Conservation (phyloP, 371 early-diverging fungal species). For the Syncephalastrum monosporum region DNA sequence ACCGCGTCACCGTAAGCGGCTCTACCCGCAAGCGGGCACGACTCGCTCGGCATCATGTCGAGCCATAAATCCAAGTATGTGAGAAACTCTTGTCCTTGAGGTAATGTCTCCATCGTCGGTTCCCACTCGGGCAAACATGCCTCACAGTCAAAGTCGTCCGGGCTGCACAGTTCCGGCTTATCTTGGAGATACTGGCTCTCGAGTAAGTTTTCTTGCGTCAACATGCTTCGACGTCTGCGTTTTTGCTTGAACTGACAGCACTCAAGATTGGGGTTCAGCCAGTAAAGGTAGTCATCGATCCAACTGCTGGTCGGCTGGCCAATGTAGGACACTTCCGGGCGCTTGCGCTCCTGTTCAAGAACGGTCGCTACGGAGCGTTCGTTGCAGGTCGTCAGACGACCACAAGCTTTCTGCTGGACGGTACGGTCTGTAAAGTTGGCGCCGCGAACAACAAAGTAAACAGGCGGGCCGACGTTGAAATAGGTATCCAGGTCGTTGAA, state of each 20-base stretch:
- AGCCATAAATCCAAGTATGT: conserved; percentile 60
- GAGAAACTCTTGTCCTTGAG: conserved; percentile 63
- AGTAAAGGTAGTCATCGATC: conserved; percentile 74
- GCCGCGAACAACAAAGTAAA: conserved; percentile 70
- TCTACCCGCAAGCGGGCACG: conserved; percentile 71
- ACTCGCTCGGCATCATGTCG: conserved; percentile 50
- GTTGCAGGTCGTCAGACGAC: conserved; percentile 61
- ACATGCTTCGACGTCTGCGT: background rate
- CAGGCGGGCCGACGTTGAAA: conserved; percentile 74
- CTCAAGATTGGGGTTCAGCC: conserved; percentile 62
- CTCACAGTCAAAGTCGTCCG: conserved; percentile 59
- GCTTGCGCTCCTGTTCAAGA: conserved; percentile 69
- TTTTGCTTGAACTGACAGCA: conserved; percentile 58
- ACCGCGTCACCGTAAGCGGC: conserved; percentile 74
- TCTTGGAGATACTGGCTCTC: conserved; percentile 4
- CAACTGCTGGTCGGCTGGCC: conserved; percentile 72
- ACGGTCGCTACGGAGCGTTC: conserved; percentile 59
- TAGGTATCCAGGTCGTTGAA: conserved; percentile 68
- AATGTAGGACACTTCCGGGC: conserved; percentile 62
- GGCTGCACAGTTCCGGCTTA: conserved; percentile 45
- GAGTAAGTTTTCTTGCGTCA: background rate
- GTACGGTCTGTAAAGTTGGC: conserved; percentile 50
- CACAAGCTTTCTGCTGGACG: conserved; percentile 63
- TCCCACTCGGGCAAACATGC: conserved; percentile 56
- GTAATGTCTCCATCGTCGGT: conserved; percentile 56